Conservation (phyloP, 768 basidiomycete species). For the Leccinum disarticulatum region DNA sequence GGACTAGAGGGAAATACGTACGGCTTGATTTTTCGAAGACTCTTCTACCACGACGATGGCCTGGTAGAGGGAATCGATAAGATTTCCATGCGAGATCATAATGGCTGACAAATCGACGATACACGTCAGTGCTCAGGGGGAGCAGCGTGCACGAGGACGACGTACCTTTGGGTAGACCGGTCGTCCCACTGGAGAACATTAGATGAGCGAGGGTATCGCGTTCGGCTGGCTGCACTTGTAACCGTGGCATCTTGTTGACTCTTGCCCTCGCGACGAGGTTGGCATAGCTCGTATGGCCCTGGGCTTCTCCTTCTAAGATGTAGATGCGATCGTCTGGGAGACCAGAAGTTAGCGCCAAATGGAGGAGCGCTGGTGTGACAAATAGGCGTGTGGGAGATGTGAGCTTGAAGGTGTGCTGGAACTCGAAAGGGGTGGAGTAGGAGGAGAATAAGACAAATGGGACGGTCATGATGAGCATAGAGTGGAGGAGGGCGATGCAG, state of each 20-base stretch:
- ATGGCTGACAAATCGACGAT: slow-evolving; percentile 44
- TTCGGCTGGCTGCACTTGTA: slow-evolving; percentile 45
- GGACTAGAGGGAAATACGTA: slow-evolving; percentile 24
- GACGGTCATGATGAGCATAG: slow-evolving; percentile 47
- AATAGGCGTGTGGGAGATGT: slow-evolving; percentile 54
- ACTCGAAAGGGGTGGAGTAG: slow-evolving; percentile 56
- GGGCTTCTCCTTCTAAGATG: slow-evolving; percentile 43
- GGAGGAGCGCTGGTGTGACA: slow-evolving; percentile 46
- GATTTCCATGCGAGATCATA: slow-evolving; percentile 72
- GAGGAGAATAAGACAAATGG: slow-evolving; percentile 56
- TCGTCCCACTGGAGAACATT: slow-evolving; percentile 77
- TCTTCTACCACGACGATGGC: slow-evolving; percentile 21
- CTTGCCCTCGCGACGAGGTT: slow-evolving; percentile 44
- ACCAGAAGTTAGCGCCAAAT: slow-evolving; percentile 39
- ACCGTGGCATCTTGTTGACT: slow-evolving; percentile 37
- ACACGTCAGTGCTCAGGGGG: slow-evolving; percentile 1
- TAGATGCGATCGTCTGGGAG: slow-evolving; percentile 45
- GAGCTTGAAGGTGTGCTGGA: slow-evolving; percentile 48
- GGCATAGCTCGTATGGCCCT: slow-evolving; percentile 44
- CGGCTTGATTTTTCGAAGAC: slow-evolving; percentile 23
- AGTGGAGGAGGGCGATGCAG: slow-evolving; percentile 49
- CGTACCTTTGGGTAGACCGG: slow-evolving; percentile 70
- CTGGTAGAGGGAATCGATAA: slow-evolving; percentile 48
- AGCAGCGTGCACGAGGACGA: neutral
- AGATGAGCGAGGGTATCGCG: slow-evolving; percentile 65